Evolutionary conservation across 305 asterid genomes (phyloP).

Genomic region (Fraxinus sp.): DNA sequence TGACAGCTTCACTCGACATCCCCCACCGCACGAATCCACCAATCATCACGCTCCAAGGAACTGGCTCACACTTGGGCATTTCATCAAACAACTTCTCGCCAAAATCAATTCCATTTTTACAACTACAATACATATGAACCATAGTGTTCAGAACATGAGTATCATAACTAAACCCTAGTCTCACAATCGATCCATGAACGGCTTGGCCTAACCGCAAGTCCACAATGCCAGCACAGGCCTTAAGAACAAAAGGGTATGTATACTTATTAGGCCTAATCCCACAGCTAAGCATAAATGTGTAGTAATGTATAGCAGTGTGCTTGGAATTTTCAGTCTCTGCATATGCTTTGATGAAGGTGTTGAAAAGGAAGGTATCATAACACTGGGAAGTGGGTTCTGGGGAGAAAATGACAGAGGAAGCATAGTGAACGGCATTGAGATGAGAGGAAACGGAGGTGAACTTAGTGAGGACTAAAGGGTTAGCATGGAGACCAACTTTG

Average conservation of each 20-base stretch:
- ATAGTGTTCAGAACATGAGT: constrained; percentile 57
- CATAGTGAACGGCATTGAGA: constrained; percentile 48
- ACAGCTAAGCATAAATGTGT: constrained; percentile 45
- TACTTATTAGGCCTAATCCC: constrained; percentile 58
- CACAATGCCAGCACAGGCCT: constrained; percentile 76
- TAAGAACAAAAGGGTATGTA: constrained; percentile 73
- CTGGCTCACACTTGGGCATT: constrained; percentile 50
- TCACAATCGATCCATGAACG: constrained; percentile 54
- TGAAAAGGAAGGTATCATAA: constrained; percentile 75
- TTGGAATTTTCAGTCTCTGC: constrained; percentile 45
- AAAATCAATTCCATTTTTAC: constrained; percentile 47
- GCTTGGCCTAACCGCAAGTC: constrained; percentile 46
- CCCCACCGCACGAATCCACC: constrained; percentile 70
- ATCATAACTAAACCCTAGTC: constrained; percentile 56
- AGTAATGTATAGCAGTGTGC: constrained; percentile 42
- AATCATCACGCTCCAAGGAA: constrained; percentile 65
- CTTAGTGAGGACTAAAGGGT: constrained; percentile 65
- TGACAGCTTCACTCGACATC: no score
- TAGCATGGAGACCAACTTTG: constrained; percentile 58
- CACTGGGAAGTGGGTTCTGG: constrained; percentile 39
- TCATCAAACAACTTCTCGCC: constrained; percentile 74
- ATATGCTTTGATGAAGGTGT: constrained; percentile 61
- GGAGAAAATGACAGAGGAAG: constrained; percentile 59
- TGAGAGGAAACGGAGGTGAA: constrained; percentile 59
- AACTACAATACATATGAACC: constrained; percentile 65